phyloP scores from a whole-genome alignment of 768 basidiomycete genomes.

The Dacryopinax spathularia region DNA sequence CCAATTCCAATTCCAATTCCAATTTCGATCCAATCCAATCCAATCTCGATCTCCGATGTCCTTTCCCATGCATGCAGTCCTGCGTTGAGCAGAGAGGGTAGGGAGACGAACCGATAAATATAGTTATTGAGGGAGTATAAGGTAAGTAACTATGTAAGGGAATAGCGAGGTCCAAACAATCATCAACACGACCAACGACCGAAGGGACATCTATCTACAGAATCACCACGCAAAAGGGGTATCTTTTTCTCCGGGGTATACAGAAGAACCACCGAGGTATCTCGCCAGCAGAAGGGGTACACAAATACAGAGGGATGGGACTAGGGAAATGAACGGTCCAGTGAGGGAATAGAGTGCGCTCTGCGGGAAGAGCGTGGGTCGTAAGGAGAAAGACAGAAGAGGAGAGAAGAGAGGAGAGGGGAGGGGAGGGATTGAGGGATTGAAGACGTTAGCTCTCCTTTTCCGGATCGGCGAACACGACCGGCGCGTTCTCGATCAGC shows the following conservation, averaged over 20 bases:
- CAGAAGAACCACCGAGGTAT: background rate
- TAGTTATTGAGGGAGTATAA: constrained; percentile 2
- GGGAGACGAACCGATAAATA: no score
- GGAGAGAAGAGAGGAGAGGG: background rate
- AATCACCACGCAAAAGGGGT: background rate
- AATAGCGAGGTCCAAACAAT: background rate
- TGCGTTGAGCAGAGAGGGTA: no score
- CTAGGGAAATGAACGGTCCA: background rate
- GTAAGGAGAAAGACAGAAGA: background rate
- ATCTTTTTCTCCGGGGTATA: background rate
- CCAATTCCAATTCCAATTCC: no score
- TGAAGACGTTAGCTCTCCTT: background rate
- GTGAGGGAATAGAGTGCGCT: background rate
- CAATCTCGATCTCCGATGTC: no score
- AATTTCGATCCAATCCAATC: no score
- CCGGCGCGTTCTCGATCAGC: constrained; percentile 77
- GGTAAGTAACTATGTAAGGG: background rate
- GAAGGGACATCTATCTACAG: no score
- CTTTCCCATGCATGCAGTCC: no score
- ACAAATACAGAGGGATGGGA: background rate
- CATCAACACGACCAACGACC: background rate
- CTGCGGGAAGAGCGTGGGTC: no score
- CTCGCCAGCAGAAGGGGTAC: background rate
- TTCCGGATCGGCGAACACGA: constrained; percentile 10
- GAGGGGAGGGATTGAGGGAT: no score